Percentiles rank a stretch among this genome's conserved stretches.
Evolutionary conservation across 2,329 filamentous ascomycete genomes (phyloP).

Genomic region (Pseudonectria buxi): DNA sequence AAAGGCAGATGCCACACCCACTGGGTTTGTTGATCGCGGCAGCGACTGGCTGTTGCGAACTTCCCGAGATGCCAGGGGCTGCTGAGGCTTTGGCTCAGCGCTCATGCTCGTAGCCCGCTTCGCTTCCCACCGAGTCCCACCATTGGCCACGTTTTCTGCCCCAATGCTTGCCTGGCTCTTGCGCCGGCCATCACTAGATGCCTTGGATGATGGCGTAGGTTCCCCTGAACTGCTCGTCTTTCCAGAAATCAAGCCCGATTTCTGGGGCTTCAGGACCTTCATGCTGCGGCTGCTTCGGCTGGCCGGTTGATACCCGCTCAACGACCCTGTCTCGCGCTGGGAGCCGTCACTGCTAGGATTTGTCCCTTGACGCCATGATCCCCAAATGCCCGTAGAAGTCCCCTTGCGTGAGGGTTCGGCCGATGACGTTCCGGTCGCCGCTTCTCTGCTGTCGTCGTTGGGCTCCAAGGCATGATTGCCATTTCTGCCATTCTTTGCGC

Average conservation of each 20-base stretch:
- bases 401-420: conserved; percentile 36
- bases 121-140: conserved; percentile 43
- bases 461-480: conserved; percentile 16
- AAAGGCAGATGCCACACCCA: conserved; percentile 90
- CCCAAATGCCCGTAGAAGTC: conserved; percentile 55
- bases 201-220: conserved; percentile 37
- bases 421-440: conserved; percentile 10
- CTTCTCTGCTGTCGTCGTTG: conserved; percentile 24
- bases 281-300: conserved; percentile 61
- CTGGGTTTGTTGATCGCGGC: conserved; percentile 67
- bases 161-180: conserved; percentile 42
- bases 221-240: conserved; percentile 49
- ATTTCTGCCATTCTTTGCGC: conserved; percentile 28
- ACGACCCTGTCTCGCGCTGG: conserved; percentile 43
- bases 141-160: conserved; percentile 22
- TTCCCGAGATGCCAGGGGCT: conserved; percentile 27
- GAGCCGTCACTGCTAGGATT: conserved; percentile 46
- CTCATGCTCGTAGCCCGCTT: conserved; percentile 44
- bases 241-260: conserved; percentile 49
- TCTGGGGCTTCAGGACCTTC: conserved; percentile 82
- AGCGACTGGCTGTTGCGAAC: conserved; percentile 32
- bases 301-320: conserved; percentile 65
- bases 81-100: conserved; percentile 27
- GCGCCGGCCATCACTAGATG: conserved; percentile 43
- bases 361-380: conserved; percentile 60